Evolutionary conservation across 768 basidiomycete species (phyloP).

Genomic region (Tremella fuciformis): DNA sequence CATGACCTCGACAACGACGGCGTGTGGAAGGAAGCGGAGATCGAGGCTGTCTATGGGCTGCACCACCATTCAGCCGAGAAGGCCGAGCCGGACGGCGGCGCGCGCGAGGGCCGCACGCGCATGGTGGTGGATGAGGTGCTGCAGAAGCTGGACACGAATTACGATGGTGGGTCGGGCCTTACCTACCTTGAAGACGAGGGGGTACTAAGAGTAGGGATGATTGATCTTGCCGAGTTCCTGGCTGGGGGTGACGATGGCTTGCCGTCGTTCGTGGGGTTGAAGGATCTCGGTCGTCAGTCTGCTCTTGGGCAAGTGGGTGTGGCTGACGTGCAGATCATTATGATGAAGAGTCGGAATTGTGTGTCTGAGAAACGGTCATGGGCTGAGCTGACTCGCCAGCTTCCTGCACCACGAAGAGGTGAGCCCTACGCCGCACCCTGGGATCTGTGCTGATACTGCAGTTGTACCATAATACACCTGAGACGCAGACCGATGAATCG

Average conservation of each 20-base stretch:
- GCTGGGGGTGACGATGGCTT: conserved; percentile 48
- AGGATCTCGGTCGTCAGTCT: conserved; percentile 50
- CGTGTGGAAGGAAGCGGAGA: conserved; percentile 76
- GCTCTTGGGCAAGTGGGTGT: background rate
- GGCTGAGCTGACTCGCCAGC: conserved; percentile 27
- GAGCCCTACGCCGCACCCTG: conserved; percentile 14
- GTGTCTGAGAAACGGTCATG: conserved; percentile 7
- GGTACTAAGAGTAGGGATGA: conserved; percentile 26
- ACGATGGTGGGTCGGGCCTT: conserved; percentile 63
- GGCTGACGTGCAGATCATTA: conserved; percentile 38
- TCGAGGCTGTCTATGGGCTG: conserved; percentile 93
- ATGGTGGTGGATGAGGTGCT: conserved; percentile 71
- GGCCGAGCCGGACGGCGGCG: conserved; percentile 62
- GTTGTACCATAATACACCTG: conserved; percentile 89
- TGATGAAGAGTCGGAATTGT: conserved; percentile 54
- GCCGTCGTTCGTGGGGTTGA: conserved; percentile 50
- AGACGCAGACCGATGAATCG: conserved; percentile 93
- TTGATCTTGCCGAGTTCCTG: conserved; percentile 48
- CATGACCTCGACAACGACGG: conserved; percentile 90
- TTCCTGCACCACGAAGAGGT: conserved; percentile 83
- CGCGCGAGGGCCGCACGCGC: conserved; percentile 78
- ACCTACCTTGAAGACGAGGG: background rate
- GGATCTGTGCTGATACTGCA: conserved; percentile 48
- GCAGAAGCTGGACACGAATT: conserved; percentile 66
- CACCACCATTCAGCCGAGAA: conserved; percentile 83